A percentile compares a stretch with the other conserved stretches of the same genome.
phyloP scores from a whole-genome alignment of 2,329 filamentous ascomycete genomes.

The Aulographum hederae region DNA sequence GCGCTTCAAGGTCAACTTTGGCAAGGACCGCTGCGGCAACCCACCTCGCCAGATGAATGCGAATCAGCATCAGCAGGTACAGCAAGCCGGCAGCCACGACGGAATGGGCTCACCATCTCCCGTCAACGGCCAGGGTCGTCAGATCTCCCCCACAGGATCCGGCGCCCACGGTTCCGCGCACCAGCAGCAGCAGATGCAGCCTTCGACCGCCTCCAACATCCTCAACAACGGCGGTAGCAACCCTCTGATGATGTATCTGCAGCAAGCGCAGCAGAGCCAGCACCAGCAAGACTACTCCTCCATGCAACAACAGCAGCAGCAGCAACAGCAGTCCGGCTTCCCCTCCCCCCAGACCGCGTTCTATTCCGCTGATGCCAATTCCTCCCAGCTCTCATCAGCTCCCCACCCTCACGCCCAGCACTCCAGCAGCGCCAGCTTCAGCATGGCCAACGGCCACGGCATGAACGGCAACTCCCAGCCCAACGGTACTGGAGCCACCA shows the following conservation, averaged over 20 bases:
- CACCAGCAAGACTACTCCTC: conserved; percentile 52
- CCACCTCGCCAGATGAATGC: conserved; percentile 69
- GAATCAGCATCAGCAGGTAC: conserved; percentile 43
- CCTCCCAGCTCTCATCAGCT: conserved; percentile 3
- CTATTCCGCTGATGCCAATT: conserved; percentile 37
- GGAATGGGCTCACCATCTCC: conserved; percentile 36
- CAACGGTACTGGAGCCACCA: conserved; percentile 34
- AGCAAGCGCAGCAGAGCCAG: conserved; percentile 59
- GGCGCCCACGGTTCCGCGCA: conserved; percentile 40
- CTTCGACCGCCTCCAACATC: conserved; percentile 52
- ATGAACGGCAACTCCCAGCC: conserved; percentile 6
- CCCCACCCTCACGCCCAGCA: conserved; percentile 35
- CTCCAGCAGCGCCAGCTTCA: conserved; percentile 32
- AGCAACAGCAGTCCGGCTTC: conserved; percentile 37
- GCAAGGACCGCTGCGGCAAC: conserved; percentile 95
- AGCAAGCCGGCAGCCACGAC: conserved; percentile 38
- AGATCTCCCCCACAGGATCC: conserved; percentile 41
- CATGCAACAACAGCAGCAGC: conserved; percentile 13
- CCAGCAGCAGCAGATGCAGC: conserved; percentile 45
- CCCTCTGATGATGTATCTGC: conserved; percentile 83
- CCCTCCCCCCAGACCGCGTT: conserved; percentile 63
- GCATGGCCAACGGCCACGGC: conserved; percentile 22
- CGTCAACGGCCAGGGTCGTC: conserved; percentile 39
- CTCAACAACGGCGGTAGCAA: conserved; percentile 69
- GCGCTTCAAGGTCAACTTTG: conserved; percentile 99